phyloP scores from a whole-genome alignment of 352 stramenopile genomes.

The Pythium phragmitis region DNA sequence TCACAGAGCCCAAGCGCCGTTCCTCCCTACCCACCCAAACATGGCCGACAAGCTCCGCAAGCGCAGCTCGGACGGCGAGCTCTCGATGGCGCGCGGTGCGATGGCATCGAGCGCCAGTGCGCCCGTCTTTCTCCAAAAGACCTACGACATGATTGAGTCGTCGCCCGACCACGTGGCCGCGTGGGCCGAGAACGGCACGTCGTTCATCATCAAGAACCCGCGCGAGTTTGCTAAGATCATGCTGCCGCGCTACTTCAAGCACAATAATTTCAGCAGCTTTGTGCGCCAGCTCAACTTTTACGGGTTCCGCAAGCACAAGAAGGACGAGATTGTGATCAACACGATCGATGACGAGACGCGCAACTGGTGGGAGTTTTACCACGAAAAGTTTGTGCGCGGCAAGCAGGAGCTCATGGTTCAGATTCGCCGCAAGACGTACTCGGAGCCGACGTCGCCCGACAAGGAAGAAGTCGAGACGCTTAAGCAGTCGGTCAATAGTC shows the following conservation, averaged over 20 bases:
- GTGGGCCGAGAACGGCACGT: constrained; percentile 80
- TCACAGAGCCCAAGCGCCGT: constrained; percentile 12
- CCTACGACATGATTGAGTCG: constrained; percentile 93
- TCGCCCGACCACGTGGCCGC: constrained; percentile 69
- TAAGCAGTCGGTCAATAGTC: constrained; percentile 70
- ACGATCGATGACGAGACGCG: constrained; percentile 74
- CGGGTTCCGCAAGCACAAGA: constrained; percentile 93
- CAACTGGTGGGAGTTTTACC: constrained; percentile 92
- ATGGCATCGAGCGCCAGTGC: constrained; percentile 22
- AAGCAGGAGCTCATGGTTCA: constrained; percentile 85
- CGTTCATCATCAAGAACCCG: constrained; percentile 91
- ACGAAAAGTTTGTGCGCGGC: constrained; percentile 88
- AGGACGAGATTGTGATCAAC: constrained; percentile 85
- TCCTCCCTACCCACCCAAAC: neutral
- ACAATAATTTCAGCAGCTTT: constrained; percentile 94
- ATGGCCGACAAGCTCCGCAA: constrained; percentile 34
- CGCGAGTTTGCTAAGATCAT: constrained; percentile 91
- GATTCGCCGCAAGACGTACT: constrained; percentile 89
- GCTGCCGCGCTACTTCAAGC: constrained; percentile 93
- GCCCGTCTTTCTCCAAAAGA: constrained; percentile 91
- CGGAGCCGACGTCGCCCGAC: constrained; percentile 70
- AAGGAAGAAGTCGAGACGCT: constrained; percentile 76
- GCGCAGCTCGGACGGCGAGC: constrained; percentile 21
- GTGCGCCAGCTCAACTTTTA: constrained; percentile 95
- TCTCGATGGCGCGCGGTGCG: constrained; percentile 24